These are phyloP conservation scores for Scedosporium aurantiacum DNA, from an alignment of 2,329 filamentous ascomycete genomes.

Conservation along the genomic window DNA sequence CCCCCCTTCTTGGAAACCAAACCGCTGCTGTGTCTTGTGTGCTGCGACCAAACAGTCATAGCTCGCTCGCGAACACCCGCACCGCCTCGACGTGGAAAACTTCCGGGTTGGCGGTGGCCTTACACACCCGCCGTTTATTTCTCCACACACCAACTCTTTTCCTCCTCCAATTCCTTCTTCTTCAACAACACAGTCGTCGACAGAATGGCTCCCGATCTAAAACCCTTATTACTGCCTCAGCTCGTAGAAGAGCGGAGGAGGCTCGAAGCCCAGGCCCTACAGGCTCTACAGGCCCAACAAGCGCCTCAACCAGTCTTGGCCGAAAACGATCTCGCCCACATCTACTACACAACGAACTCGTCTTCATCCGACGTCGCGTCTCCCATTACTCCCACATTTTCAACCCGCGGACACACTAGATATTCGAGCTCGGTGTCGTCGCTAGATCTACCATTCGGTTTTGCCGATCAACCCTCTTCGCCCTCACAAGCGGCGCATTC, in stretches of 20 bases:
- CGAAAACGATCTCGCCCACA: slow-evolving; percentile 24
- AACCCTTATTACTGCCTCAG: slow-evolving; percentile 42
- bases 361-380: slow-evolving; percentile 58
- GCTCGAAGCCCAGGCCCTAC: slow-evolving; percentile 20
- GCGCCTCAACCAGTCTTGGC: neutral
- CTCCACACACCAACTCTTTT: neutral
- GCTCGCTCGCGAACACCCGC: neutral
- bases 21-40: neutral
- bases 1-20: neutral
- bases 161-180: neutral
- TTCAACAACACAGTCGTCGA: neutral
- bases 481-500: slow-evolving; percentile 28
- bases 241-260: slow-evolving; percentile 39
- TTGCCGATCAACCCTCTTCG: slow-evolving; percentile 42
- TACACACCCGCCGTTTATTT: neutral
- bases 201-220: slow-evolving; percentile 37
- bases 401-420: slow-evolving; percentile 49
- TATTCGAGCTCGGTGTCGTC: slow-evolving; percentile 72
- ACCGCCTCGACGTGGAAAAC: neutral
- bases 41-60: neutral
- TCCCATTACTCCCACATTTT: slow-evolving; percentile 62
- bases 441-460: slow-evolving; percentile 47
- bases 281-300: neutral
- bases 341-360: slow-evolving; percentile 38
- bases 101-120: neutral